Conservation (phyloP, 371 early-diverging fungal species). For the Amoeboaphelidium protococcarum region DNA sequence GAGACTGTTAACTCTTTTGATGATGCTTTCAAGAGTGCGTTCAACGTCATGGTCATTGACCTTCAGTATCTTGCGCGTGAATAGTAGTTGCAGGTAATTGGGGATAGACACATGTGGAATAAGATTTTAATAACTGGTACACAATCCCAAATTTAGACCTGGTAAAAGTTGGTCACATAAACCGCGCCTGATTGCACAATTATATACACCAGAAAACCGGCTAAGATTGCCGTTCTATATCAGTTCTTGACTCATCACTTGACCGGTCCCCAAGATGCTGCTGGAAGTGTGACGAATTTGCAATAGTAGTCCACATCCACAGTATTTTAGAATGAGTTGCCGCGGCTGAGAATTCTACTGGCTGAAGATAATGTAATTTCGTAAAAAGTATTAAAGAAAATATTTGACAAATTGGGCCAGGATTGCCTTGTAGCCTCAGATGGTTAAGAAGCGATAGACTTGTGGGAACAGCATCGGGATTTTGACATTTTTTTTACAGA, state of each 20-base stretch:
- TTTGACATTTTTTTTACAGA: background rate
- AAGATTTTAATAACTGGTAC: background rate
- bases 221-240: too few relatives aligned
- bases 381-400: conserved; percentile 16
- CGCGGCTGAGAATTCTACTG: conserved; percentile 26
- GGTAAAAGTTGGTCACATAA: too few relatives aligned
- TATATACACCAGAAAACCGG: too few relatives aligned
- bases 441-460: background rate
- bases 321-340: background rate
- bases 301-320: too few relatives aligned
- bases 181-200: too few relatives aligned
- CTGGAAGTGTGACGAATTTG: too few relatives aligned
- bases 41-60: conserved; percentile 1
- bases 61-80: background rate
- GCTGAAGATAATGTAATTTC: conserved; percentile 61
- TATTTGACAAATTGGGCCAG: background rate
- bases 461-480: background rate
- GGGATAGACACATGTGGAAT: background rate
- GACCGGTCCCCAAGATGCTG: too few relatives aligned
- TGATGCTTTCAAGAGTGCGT: too few relatives aligned
- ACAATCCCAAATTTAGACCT: background rate
- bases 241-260: too few relatives aligned
- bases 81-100: background rate
- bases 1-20: too few relatives aligned
- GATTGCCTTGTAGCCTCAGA: background rate